phyloP scores from a whole-genome alignment of 1,139 yeast species.

The Yamadazyma diospyri region DNA sequence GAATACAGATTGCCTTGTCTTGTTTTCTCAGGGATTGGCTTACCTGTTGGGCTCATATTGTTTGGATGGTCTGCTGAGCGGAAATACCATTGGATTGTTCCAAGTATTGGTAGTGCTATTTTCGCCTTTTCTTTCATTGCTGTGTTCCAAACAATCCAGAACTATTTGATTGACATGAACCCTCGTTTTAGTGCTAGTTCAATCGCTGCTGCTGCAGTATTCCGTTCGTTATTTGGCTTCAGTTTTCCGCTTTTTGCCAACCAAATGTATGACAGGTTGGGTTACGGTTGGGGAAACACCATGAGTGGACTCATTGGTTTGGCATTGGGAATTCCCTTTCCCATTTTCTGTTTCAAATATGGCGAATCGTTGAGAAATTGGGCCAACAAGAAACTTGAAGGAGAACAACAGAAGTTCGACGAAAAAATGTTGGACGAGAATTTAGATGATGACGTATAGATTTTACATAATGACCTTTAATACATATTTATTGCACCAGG shows the following conservation, averaged over 20 bases:
- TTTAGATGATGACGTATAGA: slow-evolving; percentile 2
- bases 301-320: slow-evolving; percentile 54
- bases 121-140: slow-evolving; percentile 58
- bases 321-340: slow-evolving; percentile 61
- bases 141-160: slow-evolving; percentile 57
- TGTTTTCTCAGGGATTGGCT: slow-evolving; percentile 40
- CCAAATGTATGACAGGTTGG: slow-evolving; percentile 39
- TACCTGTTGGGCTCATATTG: slow-evolving; percentile 54
- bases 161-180: slow-evolving; percentile 62
- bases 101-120: slow-evolving; percentile 50
- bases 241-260: slow-evolving; percentile 50
- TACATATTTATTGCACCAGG: neutral
- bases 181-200: slow-evolving; percentile 60
- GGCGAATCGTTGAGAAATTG: slow-evolving; percentile 55
- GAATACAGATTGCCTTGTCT: slow-evolving; percentile 51
- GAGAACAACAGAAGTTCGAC: slow-evolving; percentile 39
- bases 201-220: slow-evolving; percentile 61
- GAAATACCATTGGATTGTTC: slow-evolving; percentile 52
- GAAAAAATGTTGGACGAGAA: slow-evolving; percentile 16
- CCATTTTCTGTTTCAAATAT: slow-evolving; percentile 50
- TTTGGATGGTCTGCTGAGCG: slow-evolving; percentile 64
- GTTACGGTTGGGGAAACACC: slow-evolving; percentile 69
- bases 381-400: slow-evolving; percentile 48
- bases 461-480: neutral
- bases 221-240: slow-evolving; percentile 56